Conservation (phyloP, 2,329 filamentous ascomycete species). For the Trichoderma oligosporum region DNA sequence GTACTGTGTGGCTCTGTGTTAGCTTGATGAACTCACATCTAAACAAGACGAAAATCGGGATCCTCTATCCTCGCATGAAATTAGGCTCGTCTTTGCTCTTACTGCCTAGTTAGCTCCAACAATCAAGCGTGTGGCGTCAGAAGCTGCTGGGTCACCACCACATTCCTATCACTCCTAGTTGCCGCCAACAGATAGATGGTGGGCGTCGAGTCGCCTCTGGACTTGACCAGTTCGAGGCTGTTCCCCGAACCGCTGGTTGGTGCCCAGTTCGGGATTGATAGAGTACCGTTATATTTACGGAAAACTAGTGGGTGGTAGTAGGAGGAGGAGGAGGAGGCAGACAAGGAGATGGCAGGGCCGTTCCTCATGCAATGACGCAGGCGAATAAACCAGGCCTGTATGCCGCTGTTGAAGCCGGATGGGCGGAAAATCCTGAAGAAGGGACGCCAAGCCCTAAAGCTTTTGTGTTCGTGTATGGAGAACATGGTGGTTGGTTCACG, state of each 20-base stretch:
- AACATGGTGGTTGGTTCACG: slow-evolving; percentile 25
- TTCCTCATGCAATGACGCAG: slow-evolving; percentile 1
- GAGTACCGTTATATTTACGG: too few relatives aligned
- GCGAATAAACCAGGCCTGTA: slow-evolving; percentile 23
- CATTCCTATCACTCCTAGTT: not conserved
- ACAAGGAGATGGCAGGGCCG: not conserved
- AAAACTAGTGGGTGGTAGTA: too few relatives aligned
- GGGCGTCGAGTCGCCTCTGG: not conserved
- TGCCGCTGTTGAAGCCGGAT: slow-evolving; percentile 25
- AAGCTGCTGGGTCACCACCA: slow-evolving; percentile 16
- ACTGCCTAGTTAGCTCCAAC: slow-evolving; percentile 6
- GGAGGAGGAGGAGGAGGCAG: not conserved
- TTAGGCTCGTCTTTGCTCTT: slow-evolving; percentile 13
- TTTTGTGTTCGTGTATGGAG: slow-evolving; percentile 21
- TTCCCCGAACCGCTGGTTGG: slow-evolving; percentile 29
- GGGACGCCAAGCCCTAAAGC: slow-evolving; percentile 21
- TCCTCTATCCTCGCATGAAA: slow-evolving; percentile 18
- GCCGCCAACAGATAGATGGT: slow-evolving; percentile 4
- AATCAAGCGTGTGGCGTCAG: slow-evolving; percentile 21
- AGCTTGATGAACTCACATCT: not conserved
- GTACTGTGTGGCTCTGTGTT: slow-evolving; percentile 17
- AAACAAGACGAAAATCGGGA: slow-evolving; percentile 5
- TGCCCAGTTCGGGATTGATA: slow-evolving; percentile 20
- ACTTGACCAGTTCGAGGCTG: slow-evolving; percentile 31
- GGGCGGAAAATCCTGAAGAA: not conserved